Conservation (phyloP, 805 yeast species). For the Wickerhamiella siamensis region DNA sequence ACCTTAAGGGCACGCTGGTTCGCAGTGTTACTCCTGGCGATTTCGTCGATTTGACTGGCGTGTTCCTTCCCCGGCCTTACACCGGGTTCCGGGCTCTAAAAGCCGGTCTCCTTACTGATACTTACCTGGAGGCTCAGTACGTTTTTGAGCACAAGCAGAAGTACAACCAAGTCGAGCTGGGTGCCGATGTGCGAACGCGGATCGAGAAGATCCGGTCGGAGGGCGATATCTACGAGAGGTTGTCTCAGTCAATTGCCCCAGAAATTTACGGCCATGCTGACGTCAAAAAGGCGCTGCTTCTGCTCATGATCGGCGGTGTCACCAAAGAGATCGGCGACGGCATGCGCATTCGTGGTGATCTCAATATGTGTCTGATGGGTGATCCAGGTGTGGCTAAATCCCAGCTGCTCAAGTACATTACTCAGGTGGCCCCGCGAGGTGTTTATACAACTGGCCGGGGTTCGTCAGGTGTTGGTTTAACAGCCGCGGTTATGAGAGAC, state of each 20-base stretch:
- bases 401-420: constrained; percentile 78
- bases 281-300: constrained; percentile 76
- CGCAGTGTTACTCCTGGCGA: constrained; percentile 88
- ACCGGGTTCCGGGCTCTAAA: constrained; percentile 86
- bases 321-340: constrained; percentile 93
- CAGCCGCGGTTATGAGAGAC: constrained; percentile 98
- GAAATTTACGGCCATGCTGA: constrained; percentile 92
- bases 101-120: constrained; percentile 90
- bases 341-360: constrained; percentile 92
- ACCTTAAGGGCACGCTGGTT: constrained; percentile 84
- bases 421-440: constrained; percentile 89
- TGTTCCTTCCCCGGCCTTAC: constrained; percentile 86
- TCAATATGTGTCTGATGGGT: constrained; percentile 92
- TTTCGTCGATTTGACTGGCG: constrained; percentile 82
- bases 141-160: constrained; percentile 80
- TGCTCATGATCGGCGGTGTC: constrained; percentile 87
- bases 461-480: constrained; percentile 95
- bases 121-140: constrained; percentile 77
- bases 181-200: constrained; percentile 37
- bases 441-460: constrained; percentile 98
- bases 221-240: constrained; percentile 63
- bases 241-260: constrained; percentile 89
- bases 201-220: constrained; percentile 40
- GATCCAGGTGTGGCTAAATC: constrained; percentile 99
- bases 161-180: constrained; percentile 51